A percentile compares a stretch with the other conserved stretches of the same genome.
These are phyloP conservation scores for Neocatenulostroma microsporum DNA, from an alignment of 2,329 filamentous ascomycete genomes.

Conservation along the genomic window DNA sequence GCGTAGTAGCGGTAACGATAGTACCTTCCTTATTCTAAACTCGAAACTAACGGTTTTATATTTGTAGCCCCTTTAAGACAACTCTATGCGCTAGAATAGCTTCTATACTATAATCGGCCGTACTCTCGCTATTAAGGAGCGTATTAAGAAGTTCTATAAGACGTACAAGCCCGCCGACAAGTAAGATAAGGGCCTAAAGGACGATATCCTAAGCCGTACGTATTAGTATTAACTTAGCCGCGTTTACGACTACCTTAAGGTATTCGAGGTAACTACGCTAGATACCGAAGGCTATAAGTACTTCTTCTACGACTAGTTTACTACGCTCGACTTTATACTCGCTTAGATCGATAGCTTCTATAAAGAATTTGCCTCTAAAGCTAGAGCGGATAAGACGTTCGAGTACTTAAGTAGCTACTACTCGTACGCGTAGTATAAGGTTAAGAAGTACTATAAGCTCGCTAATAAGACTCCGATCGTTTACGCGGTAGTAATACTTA, in stretches of 20 bases:
- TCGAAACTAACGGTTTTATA: too few species aligned
- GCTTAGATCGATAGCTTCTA: conserved; percentile 4
- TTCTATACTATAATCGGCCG: conserved; percentile 5
- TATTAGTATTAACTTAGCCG: conserved; percentile 7
- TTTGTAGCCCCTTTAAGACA: conserved; percentile 8
- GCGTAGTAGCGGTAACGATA: too few species aligned
- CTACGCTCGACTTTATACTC: conserved; percentile 6
- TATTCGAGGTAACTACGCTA: conserved; percentile 8
- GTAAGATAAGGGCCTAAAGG: conserved; percentile 1
- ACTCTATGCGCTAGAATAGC: conserved; percentile 6
- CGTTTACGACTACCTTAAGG: conserved; percentile 6
- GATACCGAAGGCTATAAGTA: conserved; percentile 6
- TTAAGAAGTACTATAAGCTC: conserved; percentile 8
- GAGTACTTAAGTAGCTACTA: conserved; percentile 4
- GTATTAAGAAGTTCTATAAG: conserved; percentile 5
- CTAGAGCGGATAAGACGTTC: conserved; percentile 2
- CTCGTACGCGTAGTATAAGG: conserved; percentile 7
- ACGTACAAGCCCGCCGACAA: conserved; percentile 1
- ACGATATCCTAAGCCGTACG: conserved; percentile 4
- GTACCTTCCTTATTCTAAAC: too few species aligned
- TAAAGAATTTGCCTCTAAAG: conserved; percentile 5
- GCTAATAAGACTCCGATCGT: conserved; percentile 7
- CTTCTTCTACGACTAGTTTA: conserved; percentile 6
- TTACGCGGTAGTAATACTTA: conserved; percentile 4
- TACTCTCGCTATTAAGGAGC: conserved; percentile 5